These are phyloP conservation scores for Rhynchospora pubera DNA, from an alignment of 176 grass and related monocot genomes.

Conservation along the genomic window DNA sequence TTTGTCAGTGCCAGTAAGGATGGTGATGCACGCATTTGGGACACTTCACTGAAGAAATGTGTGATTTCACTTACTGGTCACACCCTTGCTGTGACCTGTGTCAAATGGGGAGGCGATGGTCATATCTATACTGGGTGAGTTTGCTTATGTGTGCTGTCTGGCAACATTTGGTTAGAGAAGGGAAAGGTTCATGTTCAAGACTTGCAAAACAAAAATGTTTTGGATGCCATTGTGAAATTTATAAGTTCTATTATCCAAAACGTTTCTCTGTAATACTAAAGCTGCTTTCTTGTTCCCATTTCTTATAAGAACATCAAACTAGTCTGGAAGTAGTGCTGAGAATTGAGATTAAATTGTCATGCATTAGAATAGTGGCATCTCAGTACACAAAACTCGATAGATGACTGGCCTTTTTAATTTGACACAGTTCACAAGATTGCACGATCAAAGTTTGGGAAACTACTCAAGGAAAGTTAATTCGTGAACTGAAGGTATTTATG, in stretches of 20 bases:
- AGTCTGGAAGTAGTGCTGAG: background rate
- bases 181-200: background rate
- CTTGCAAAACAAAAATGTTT: background rate
- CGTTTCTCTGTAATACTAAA: background rate
- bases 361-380: background rate
- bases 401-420: background rate
- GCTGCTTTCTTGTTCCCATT: background rate
- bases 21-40: conserved; percentile 95
- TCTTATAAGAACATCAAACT: background rate
- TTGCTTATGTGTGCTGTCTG: background rate
- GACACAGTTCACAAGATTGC: conserved; percentile 89
- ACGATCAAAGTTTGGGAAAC: conserved; percentile 98
- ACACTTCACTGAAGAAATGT: conserved; percentile 62
- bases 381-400: background rate
- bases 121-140: conserved; percentile 93
- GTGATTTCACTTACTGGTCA: conserved; percentile 80
- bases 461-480: conserved; percentile 83
- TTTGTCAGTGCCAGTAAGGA: conserved; percentile 97
- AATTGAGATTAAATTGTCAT: background rate
- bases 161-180: background rate
- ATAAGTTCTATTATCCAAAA: background rate
- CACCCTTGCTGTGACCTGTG: conserved; percentile 83
- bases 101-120: conserved; percentile 95
- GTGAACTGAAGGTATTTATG: conserved; percentile 63
- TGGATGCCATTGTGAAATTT: background rate